Conservation (phyloP, 177 flowering plant species). For the Vitis hybrid region DNA sequence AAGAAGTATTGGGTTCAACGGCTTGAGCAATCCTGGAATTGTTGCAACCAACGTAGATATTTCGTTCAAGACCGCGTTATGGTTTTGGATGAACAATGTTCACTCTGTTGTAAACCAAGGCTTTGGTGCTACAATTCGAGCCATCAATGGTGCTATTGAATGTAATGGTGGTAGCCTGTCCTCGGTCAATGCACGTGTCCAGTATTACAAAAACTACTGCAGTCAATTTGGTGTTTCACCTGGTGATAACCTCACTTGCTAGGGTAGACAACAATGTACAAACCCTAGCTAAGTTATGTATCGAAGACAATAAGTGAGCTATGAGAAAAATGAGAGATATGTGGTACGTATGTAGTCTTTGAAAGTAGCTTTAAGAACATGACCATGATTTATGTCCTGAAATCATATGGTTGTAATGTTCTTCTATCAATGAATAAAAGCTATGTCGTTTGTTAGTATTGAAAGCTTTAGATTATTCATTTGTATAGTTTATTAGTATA, state of each 20-base stretch:
- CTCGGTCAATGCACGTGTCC: slow-evolving; percentile 8
- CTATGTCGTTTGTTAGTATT: too few species aligned
- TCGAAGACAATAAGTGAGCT: too few species aligned
- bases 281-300: too few species aligned
- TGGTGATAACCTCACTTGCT: slow-evolving; percentile 20
- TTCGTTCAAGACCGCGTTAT: slow-evolving; percentile 28
- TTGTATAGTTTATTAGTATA: too few species aligned
- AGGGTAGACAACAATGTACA: background rate
- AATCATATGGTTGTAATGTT: too few species aligned
- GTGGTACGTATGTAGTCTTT: too few species aligned
- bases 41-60: slow-evolving; percentile 19
- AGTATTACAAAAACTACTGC: slow-evolving; percentile 14
- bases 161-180: slow-evolving; percentile 8
- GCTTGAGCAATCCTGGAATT: slow-evolving; percentile 18
- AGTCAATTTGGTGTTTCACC: slow-evolving; percentile 14
- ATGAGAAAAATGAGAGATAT: too few species aligned
- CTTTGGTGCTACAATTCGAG: slow-evolving; percentile 27
- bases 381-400: too few species aligned
- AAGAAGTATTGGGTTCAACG: slow-evolving; percentile 18
- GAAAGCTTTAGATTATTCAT: too few species aligned
- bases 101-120: slow-evolving; percentile 18
- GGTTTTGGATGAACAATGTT: slow-evolving; percentile 30
- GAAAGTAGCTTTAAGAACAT: too few species aligned
- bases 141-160: slow-evolving; percentile 26
- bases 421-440: too few species aligned